Conservation (phyloP, 1,139 yeast species). For the Yamadazyma siamensis region DNA sequence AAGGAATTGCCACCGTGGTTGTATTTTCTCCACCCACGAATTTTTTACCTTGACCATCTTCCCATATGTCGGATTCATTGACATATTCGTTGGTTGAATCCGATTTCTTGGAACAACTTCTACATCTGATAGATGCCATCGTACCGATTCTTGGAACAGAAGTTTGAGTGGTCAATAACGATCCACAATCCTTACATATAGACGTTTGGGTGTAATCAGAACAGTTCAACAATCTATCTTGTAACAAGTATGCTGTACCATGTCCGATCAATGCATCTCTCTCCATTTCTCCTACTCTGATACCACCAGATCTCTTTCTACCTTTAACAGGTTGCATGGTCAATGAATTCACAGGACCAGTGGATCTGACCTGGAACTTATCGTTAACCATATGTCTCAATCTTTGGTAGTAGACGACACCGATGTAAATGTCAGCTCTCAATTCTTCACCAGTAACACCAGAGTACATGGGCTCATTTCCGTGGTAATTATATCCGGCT, state of each 20-base stretch:
- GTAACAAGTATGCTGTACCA: conserved; percentile 94
- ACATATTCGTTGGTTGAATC: conserved; percentile 45
- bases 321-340: conserved; percentile 99
- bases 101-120: conserved; percentile 80
- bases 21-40: conserved; percentile 91
- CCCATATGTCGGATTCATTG: conserved; percentile 87
- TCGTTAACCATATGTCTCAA: conserved; percentile 99
- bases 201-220: conserved; percentile 93
- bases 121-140: conserved; percentile 75
- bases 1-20: conserved; percentile 94
- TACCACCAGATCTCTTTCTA: conserved; percentile 98
- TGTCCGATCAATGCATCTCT: conserved; percentile 98
- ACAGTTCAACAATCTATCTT: conserved; percentile 92
- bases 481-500: conserved; percentile 96
- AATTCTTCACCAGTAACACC: conserved; percentile 99
- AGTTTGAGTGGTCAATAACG: conserved; percentile 81
- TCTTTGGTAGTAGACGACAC: conserved; percentile 96
- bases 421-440: conserved; percentile 92
- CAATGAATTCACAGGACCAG: conserved; percentile 95
- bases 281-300: conserved; percentile 99
- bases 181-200: conserved; percentile 91
- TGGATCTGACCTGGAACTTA: conserved; percentile 97
- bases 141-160: conserved; percentile 91
- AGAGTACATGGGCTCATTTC: conserved; percentile 98
- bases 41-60: conserved; percentile 91